Evolutionary conservation across 140 eudicot species (phyloP), one percentile per base, ranked within the genome.

Genomic region (Senecio squalidus): DNA sequence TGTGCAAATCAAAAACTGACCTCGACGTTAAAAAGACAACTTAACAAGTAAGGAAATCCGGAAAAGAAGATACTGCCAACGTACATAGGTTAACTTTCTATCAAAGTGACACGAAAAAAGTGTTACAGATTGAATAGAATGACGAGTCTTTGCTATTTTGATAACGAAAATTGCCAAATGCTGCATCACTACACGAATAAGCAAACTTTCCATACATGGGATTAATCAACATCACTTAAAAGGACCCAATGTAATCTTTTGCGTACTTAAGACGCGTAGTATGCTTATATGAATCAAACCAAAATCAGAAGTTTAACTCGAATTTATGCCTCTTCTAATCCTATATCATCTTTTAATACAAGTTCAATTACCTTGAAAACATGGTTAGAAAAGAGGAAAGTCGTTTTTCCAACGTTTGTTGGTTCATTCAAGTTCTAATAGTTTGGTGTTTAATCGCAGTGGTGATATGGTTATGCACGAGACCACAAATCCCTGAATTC

Each of bases 351-450:
- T n/a, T n/a, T n/a, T n/a, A n/a, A n/a, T n/a, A n/a, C n/a, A n/a
- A n/a, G n/a, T n/a, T n/a, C 27, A 52, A 36, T 49, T 0, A 28
- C 27, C 73, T 30, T 30, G 58, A 29, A 38, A 30, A n/a, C 51
- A 75, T 71, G 82, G 69, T 9, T 40, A 52, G 56, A 1, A 6
- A 26, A 44, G 67, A 59, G 41, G 31, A 52, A 50, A 30, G 40
- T 21, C 27, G 39, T 16, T 64, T 39, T n/a, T 49, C 64, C 6
- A 57, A 67, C 71, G 71, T 56, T 58, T 67, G 72, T 64, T 80
- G 79, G 82, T 48, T 75, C 56, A 29, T 80, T 53, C 77, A 74
- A 55, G 79, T 75, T 30, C 20, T 68, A 1, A 52, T 39, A 13
- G 79, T 80, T 6, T 58, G 75, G 26, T 46, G 76, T 27, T 9